Conservation (phyloP, 2,329 filamentous ascomycete genomes). For the Paracamarosporium sp. region DNA sequence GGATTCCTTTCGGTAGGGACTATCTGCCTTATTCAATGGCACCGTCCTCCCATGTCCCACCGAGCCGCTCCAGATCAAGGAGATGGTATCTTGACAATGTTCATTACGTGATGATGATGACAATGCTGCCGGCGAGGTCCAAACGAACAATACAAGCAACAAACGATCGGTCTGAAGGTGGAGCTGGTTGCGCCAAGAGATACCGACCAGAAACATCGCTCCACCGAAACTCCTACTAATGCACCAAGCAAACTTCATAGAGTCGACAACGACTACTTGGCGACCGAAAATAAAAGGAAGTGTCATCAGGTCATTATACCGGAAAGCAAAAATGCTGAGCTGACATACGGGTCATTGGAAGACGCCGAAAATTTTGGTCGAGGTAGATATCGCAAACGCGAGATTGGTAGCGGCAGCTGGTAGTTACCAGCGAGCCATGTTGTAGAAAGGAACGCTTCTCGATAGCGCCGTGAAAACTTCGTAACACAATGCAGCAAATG, state of each 20-base stretch:
- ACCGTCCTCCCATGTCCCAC: not conserved
- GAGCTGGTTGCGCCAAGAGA: not conserved
- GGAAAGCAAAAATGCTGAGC: slow-evolving; percentile 22
- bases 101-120: not conserved
- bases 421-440: not conserved
- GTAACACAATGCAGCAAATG: slow-evolving; percentile 19
- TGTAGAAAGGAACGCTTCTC: slow-evolving; percentile 11
- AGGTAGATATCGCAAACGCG: slow-evolving; percentile 12
- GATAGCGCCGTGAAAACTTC: slow-evolving; percentile 10
- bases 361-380: slow-evolving; percentile 8
- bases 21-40: not conserved
- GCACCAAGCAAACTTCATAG: slow-evolving; percentile 23
- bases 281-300: slow-evolving; percentile 18
- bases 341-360: slow-evolving; percentile 13
- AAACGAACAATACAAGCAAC: not conserved
- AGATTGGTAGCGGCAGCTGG: not conserved
- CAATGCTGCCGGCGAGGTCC: not conserved
- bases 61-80: not conserved
- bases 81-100: not conserved
- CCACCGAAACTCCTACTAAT: slow-evolving; percentile 22
- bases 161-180: not conserved
- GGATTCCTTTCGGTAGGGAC: not conserved
- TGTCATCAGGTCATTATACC: slow-evolving; percentile 29
- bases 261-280: slow-evolving; percentile 8
- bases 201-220: not conserved